Percentiles rank a stretch among this genome's conserved stretches.
Conservation (phyloP, 73 alveolate genomes). For the Diophrys appendiculata region DNA sequence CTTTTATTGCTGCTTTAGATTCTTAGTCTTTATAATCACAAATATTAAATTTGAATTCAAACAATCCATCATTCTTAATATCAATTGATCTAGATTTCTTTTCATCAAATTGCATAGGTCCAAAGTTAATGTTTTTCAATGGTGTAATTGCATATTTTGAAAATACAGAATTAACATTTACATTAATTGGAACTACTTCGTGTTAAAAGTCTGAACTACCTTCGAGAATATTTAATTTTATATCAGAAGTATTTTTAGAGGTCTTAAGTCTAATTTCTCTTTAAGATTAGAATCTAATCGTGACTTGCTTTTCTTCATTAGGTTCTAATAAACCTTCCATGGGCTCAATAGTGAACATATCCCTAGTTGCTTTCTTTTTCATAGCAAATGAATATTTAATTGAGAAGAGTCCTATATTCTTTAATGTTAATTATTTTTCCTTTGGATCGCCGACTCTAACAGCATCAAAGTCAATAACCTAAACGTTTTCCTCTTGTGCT, state of each 20-base stretch:
- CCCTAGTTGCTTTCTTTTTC: conserved; percentile 93
- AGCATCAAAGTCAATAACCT: conserved; percentile 92
- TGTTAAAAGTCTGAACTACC: conserved; percentile 90
- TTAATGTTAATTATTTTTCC: conserved; percentile 82
- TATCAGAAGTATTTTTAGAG: conserved; percentile 91
- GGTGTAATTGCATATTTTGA: conserved; percentile 95
- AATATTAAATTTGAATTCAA: conserved; percentile 94
- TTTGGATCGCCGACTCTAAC: conserved; percentile 97
- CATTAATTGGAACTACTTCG: conserved; percentile 93
- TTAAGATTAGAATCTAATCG: conserved; percentile 87
- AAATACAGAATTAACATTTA: conserved; percentile 92
- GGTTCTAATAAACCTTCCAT: conserved; percentile 94
- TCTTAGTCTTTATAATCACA: conserved; percentile 95
- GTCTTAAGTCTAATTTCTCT: conserved; percentile 96
- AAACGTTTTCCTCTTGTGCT: conserved; percentile 70
- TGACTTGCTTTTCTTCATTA: conserved; percentile 89
- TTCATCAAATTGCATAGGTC: conserved; percentile 96
- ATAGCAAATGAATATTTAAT: conserved; percentile 87
- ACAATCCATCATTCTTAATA: conserved; percentile 97
- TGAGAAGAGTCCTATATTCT: conserved; percentile 93
- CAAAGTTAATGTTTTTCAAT: conserved; percentile 96
- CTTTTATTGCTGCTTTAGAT: conserved; percentile 81
- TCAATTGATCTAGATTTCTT: conserved; percentile 91
- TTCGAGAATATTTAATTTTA: conserved; percentile 89
- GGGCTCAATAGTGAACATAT: conserved; percentile 93